Percentiles rank a stretch among this genome's conserved stretches.
Conservation (phyloP, 805 yeast genomes). For the Cyberlindnera petersonii region DNA sequence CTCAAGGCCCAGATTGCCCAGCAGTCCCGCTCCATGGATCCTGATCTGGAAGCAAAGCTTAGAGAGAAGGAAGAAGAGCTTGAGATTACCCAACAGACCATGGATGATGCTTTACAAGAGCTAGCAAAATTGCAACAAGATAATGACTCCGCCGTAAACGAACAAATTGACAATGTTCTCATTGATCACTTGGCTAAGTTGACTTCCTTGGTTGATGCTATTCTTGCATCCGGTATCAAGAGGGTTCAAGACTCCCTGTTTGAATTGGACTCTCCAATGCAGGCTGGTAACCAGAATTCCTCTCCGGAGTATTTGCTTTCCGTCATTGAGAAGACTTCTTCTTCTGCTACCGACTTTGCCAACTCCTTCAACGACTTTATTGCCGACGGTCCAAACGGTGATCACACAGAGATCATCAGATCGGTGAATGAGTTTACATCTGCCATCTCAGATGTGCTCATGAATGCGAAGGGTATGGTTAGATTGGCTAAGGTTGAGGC, state of each 20-base stretch:
- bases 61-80: conserved; percentile 72
- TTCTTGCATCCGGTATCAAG: conserved; percentile 62
- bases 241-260: conserved; percentile 68
- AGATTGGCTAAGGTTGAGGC: conserved; percentile 47
- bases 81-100: conserved; percentile 72
- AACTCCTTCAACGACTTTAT: conserved; percentile 68
- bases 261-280: conserved; percentile 74
- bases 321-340: conserved; percentile 64
- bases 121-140: conserved; percentile 47
- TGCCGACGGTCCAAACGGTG: conserved; percentile 70
- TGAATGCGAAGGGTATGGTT: conserved; percentile 66
- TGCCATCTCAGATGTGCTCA: conserved; percentile 56
- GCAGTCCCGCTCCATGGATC: conserved; percentile 20
- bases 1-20: conserved; percentile 37
- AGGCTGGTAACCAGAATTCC: conserved; percentile 75
- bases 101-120: conserved; percentile 66
- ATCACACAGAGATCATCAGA: conserved; percentile 57
- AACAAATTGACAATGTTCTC: conserved; percentile 53
- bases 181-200: conserved; percentile 46
- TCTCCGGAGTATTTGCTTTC: conserved; percentile 68
- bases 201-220: conserved; percentile 60
- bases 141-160: conserved; percentile 50
- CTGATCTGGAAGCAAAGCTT: conserved; percentile 42
- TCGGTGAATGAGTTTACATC: conserved; percentile 61
- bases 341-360: conserved; percentile 75